Conservation (phyloP, 768 basidiomycete species). For the Pleurotus tuber-regium region DNA sequence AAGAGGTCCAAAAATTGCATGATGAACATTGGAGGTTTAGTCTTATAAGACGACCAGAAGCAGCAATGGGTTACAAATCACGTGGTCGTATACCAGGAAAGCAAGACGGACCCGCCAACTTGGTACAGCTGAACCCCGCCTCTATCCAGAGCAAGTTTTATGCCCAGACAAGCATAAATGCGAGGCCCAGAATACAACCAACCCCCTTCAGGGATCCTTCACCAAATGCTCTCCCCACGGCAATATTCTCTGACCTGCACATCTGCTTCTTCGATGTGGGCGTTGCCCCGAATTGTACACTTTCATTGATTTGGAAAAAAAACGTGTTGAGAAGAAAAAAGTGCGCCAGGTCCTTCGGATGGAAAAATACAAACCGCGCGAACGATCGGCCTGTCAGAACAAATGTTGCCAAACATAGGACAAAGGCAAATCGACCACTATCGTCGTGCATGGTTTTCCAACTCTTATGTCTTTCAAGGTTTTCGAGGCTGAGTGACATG, state of each 20-base stretch:
- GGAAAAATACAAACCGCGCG: too few relatives aligned
- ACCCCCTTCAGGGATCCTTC: too few relatives aligned
- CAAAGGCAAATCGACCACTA: too few relatives aligned
- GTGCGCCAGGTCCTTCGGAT: too few relatives aligned
- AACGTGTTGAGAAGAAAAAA: not conserved
- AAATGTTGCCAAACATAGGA: too few relatives aligned
- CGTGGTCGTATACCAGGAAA: slow-evolving; percentile 7
- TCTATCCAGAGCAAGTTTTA: not conserved
- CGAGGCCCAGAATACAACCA: not conserved
- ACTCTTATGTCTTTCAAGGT: too few relatives aligned
- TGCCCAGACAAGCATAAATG: not conserved
- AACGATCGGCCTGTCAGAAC: too few relatives aligned
- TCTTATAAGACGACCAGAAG: slow-evolving; percentile 1
- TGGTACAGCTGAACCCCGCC: slow-evolving; percentile 1
- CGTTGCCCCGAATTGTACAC: not conserved
- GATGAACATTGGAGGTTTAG: not conserved
- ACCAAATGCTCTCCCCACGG: too few relatives aligned
- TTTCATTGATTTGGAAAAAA: not conserved
- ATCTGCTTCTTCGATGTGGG: not conserved
- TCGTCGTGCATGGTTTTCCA: too few relatives aligned
- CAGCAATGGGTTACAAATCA: not conserved
- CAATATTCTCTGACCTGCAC: not conserved
- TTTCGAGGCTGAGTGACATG: too few relatives aligned
- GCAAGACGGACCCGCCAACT: not conserved
- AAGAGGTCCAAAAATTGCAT: not conserved